Evolutionary conservation across 2,329 filamentous ascomycete species (phyloP), one percentile per base, ranked within the genome.

Genomic region (Cercospora sesami): DNA sequence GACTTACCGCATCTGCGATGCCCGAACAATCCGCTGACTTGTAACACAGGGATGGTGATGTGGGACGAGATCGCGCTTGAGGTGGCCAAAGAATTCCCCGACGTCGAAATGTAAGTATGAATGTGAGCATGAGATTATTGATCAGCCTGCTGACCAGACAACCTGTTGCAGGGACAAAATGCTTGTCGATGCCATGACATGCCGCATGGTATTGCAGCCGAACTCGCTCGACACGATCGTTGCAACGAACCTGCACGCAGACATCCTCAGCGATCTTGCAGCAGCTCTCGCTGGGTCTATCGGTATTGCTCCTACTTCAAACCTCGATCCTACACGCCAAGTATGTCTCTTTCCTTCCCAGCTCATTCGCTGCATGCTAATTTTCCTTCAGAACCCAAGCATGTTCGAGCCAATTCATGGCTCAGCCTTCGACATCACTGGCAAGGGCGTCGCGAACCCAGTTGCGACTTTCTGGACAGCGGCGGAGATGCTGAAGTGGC

Each of bases 251-350:
- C 74, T 89, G 73, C 78, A 80, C 57, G 89, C 88, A 3, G 89
- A 91, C 71, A 91, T 91, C 59, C 83, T 92, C 3, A 90, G 88
- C 0, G 89, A 92, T 73, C 81, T 92, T 14, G 90, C 89, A 3
- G 89, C 90, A n/a, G 88, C 89, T 0, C 80, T 91, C 8, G 89
- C 89, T 2, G 90, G 90, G 0, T 89, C 86, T 1, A 91, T 92
- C 68, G 89, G 90, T 6, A 91, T 92, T 69, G 90, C 89, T 2
- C 89, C 89, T 3, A 90, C 89, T 0, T 87, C 85, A 42, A 92
- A 91, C 72, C 80, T 91, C 0, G 89, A 91, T 71, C 89, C 89
- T 0, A 87, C 85, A 0, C 80, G 86, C 12, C 75, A 83, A 36
- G 61, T 55, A 63, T 55, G 61, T 16, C 23, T 30, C 23, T 28